Evolutionary conservation across 495 filamentous ascomycete genomes (phyloP), one percentile per base, ranked within the genome.

Genomic region (Xylaria acuta): DNA sequence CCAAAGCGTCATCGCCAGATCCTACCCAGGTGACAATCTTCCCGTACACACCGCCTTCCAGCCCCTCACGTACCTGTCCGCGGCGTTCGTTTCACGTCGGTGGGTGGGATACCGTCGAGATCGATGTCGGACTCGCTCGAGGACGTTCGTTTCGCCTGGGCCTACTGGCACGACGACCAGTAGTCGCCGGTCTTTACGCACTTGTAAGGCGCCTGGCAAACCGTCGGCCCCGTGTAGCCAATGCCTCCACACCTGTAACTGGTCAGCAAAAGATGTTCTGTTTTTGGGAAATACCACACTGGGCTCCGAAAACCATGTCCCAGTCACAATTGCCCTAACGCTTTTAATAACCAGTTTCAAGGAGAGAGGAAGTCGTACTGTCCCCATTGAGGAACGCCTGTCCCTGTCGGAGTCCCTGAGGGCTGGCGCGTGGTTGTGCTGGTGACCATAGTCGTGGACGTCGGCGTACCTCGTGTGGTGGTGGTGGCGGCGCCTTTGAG

Each of bases 141-240:
- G 12, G 18, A 36, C 25, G 25, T 56, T 56, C 36, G 40, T 20
- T 16, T 16, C 22, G 62, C 6, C 16, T 18, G 14, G 18, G 36
- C 34, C 67, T 72, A 84, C 63, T 77, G 63, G 71, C 82, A 84
- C 43, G 75, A 75, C 7, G 79, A 75, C 80, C 78, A 82, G 75
- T 78, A 83, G 36, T 75, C 66, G 27, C 80, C 65, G 2, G 53
- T 25, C 5, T 27, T 34, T 34, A 76, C 69, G 63, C 82, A 83
- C 32, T 22, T 75, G 72, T 78, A 83, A 9, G 82, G 81, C 38
- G 82, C 49, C 68, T 74, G 53, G 60, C 83, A 85, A 34, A 73
- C 41, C 36, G 82, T 84, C 38, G 82, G 66, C 5, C 82, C 83
- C 4, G 72, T 75, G 59, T 81, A 84, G 11, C 77, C 81, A 4